Evolutionary conservation across 108 stramenopile species (phyloP), one percentile per base, ranked within the genome.

Genomic region (Conticribra guillardii): DNA sequence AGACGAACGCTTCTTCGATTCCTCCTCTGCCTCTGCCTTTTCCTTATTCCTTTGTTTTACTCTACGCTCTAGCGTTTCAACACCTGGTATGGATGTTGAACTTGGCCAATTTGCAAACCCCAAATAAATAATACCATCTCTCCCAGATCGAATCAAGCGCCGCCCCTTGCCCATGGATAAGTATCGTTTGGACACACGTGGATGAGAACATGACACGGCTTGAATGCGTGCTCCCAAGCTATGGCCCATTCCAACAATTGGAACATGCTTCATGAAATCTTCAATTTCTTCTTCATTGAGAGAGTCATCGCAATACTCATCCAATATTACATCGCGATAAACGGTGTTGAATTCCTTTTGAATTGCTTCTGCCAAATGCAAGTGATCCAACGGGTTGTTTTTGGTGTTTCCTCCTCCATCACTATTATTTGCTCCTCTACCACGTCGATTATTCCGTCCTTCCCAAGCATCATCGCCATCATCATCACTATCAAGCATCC

Each of bases 231-330:
- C 77, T 45, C 93, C 93, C 11, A 94, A 64, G 28, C 87, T 89
- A 60, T 94, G 93, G 8, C 93, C 93, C 1, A 91, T 37, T 17
- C 88, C 93, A 52, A 89, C 84, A 0, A 91, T 58, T 15, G 89
- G 86, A 34, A 90, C 63, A 32, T 69, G 49, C 22, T 26, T 67
- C 63, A 79, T 71, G 49, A 79, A 79, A 2, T 67, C 65, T 34
- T 79, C 77, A 4, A 85, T 46, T 45, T 67, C 74, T 16, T 77
- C 67, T 48, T 76, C 73, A 47, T 55, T 52, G n/a, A 19, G 47
- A 41, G 44, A 50, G 49, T 76, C 70, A 31, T 21, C 29, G 31
- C 82, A 86, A 72, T 88, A 94, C 69, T 94, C 93, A 77, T 94
- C 93, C 32, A 84, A 56, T 50, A 94, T 44, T 0, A 94, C 86